Conservation (phyloP, 2,329 filamentous ascomycete species). For the Madurella mycetomatis region DNA sequence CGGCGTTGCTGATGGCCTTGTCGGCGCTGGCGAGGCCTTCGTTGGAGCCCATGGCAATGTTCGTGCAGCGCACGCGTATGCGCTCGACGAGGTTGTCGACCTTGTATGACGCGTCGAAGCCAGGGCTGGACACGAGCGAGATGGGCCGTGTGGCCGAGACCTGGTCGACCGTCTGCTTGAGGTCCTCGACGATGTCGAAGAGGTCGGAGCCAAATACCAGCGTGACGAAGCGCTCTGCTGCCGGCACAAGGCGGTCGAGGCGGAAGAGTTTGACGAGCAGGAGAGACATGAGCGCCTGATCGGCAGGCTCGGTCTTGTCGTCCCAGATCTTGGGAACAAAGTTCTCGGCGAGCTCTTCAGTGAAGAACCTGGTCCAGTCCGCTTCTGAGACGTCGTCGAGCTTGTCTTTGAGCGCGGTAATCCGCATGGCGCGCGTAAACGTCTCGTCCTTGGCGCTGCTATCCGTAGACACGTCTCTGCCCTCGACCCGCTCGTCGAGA, state of each 20-base stretch:
- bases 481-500: conserved; percentile 71
- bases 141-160: conserved; percentile 82
- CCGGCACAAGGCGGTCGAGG: conserved; percentile 89
- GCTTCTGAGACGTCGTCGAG: conserved; percentile 57
- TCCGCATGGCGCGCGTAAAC: conserved; percentile 62
- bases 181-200: conserved; percentile 79
- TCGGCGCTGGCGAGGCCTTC: conserved; percentile 89
- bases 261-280: conserved; percentile 92
- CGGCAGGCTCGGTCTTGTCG: conserved; percentile 57
- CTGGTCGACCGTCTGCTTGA: conserved; percentile 78
- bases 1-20: conserved; percentile 90
- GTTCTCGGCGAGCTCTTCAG: conserved; percentile 81
- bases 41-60: conserved; percentile 98
- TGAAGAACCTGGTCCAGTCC: conserved; percentile 78
- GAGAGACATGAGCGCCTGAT: conserved; percentile 77
- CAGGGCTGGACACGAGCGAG: conserved; percentile 87
- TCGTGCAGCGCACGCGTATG: conserved; percentile 76
- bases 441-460: conserved; percentile 61
- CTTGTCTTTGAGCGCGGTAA: conserved; percentile 68
- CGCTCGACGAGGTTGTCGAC: conserved; percentile 91
- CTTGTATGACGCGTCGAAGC: conserved; percentile 98
- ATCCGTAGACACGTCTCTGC: conserved; percentile 72
- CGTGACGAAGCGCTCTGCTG: conserved; percentile 84
- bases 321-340: conserved; percentile 75
- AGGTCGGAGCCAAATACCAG: conserved; percentile 80